Evolutionary conservation across 306 rosid genomes (phyloP).

Genomic region (Quercus bicolor): DNA sequence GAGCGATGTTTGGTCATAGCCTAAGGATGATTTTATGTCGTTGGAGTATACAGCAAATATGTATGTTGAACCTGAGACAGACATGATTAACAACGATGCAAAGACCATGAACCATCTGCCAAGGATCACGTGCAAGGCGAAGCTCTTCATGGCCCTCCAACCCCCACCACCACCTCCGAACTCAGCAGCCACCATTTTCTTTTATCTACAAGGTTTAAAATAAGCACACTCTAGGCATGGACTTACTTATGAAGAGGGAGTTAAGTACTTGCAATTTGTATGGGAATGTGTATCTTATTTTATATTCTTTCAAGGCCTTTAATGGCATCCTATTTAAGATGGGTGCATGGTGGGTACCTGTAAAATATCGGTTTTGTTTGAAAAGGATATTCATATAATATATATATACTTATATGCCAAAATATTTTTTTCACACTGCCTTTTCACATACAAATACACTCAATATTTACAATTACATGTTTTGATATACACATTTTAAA

Average conservation of each 20-base stretch:
- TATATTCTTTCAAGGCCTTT: too few relatives aligned
- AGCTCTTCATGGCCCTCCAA: constrained; percentile 15
- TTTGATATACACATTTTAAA: too few relatives aligned
- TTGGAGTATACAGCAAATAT: constrained; percentile 58
- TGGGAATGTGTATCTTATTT: too few relatives aligned
- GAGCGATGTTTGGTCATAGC: constrained; percentile 71
- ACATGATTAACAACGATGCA: constrained; percentile 59
- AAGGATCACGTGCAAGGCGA: constrained; percentile 29
- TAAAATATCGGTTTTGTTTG: too few relatives aligned
- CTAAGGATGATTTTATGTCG: constrained; percentile 48
- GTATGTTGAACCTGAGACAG: constrained; percentile 65
- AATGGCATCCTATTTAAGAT: too few relatives aligned
- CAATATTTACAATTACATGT: too few relatives aligned
- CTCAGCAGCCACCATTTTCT: constrained; percentile 24
- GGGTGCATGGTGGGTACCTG: too few relatives aligned
- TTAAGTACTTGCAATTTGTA: background rate
- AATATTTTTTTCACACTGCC: too few relatives aligned
- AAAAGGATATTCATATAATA: too few relatives aligned
- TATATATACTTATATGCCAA: too few relatives aligned
- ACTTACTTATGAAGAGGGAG: background rate
- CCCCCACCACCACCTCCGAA: background rate
- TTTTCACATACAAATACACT: too few relatives aligned
- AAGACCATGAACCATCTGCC: constrained; percentile 76
- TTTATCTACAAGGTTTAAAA: background rate
- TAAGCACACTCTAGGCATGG: too few relatives aligned